Evolutionary conservation across 495 filamentous ascomycete genomes (phyloP).

Genomic region (Hypoxylon lienhwacheense): DNA sequence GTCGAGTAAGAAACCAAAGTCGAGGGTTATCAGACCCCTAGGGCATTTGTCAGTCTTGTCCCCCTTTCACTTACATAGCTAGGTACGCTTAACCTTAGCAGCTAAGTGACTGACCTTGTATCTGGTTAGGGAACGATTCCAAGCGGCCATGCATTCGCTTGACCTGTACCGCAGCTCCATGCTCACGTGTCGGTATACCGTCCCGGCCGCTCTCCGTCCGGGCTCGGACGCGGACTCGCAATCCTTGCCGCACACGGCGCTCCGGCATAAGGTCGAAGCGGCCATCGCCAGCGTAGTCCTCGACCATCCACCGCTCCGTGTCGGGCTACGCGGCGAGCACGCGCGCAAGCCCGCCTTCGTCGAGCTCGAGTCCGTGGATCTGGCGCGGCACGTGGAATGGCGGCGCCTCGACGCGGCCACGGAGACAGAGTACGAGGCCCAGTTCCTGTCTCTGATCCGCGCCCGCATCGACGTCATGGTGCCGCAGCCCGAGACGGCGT

Average conservation of each 20-base stretch:
- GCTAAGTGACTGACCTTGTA: neutral
- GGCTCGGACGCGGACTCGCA: too few species aligned
- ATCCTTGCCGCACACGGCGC: neutral
- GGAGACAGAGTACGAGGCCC: conserved; percentile 12
- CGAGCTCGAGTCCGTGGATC: conserved; percentile 31
- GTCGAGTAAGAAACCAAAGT: conserved; percentile 1
- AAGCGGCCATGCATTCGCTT: conserved; percentile 35
- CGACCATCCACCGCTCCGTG: conserved; percentile 34
- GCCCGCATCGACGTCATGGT: conserved; percentile 35
- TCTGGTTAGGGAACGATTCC: conserved; percentile 23
- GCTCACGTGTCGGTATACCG: conserved; percentile 39
- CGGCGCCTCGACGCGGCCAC: neutral
- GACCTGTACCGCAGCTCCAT: conserved; percentile 41
- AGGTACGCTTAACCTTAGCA: too few species aligned
- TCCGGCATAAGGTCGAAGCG: conserved; percentile 21
- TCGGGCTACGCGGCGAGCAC: conserved; percentile 39
- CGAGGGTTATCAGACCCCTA: conserved; percentile 17
- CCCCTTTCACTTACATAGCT: neutral
- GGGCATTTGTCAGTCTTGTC: conserved; percentile 14
- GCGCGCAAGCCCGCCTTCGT: conserved; percentile 36
- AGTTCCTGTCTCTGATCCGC: conserved; percentile 21
- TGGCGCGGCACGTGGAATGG: conserved; percentile 39
- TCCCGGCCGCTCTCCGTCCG: conserved; percentile 12
- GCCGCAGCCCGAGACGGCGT: conserved; percentile 22
- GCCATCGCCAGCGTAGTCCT: conserved; percentile 41